Evolutionary conservation across 176 grass and related monocot genomes (phyloP), one percentile per base, ranked within the genome.

Genomic region (Zea mays): DNA sequence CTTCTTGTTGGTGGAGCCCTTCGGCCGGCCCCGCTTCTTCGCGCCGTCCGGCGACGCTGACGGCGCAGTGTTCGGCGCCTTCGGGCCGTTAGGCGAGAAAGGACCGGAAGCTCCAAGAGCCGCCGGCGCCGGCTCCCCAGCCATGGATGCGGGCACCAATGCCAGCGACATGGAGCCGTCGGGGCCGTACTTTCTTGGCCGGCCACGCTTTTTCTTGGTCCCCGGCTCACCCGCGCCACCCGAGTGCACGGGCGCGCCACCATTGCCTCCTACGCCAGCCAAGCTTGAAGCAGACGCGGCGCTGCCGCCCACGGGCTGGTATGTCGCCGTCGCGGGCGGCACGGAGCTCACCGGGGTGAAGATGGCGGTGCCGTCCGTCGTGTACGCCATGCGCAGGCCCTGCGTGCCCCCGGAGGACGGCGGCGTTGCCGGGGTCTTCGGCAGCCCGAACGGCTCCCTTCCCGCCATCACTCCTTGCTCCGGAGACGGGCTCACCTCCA

Each of bases 1-100:
- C 85, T 90, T 87, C 87, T 93, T 99, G 86, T 93, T 99, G 52
- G 85, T 85, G 19, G 96, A 99, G 65, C 92, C 92, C 49, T 85
- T 86, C 0, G 96, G 96, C 72, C 92, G 84, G 54, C 96, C 92
- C 14, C 88, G 73, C 85, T 90, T 93, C 88, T 90, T 96, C 75
- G 34, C 48, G 47, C 76, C 76, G 45, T 84, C 88, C 62, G 85
- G 77, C 56, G 84, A 76, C 54, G 82, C 75, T 7, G 76, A 81
- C 60, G 62, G 66, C 72, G 61, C 62, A 12, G 27, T 35, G 46
- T 13, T 70, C 41, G 43, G 51, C 34, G 62, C 21, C 72, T 79
- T 72, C 44, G 8, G 33, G 27, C 62, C 34, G 3, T 80, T 35
- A 65, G 63, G 54, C 4, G 84, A 85, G 81, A 89, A 85, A 55